Percentiles rank a stretch among this genome's conserved stretches.
phyloP scores from a whole-genome alignment of 225 moss, liverwort and hornwort species.

The Asterella californica region DNA sequence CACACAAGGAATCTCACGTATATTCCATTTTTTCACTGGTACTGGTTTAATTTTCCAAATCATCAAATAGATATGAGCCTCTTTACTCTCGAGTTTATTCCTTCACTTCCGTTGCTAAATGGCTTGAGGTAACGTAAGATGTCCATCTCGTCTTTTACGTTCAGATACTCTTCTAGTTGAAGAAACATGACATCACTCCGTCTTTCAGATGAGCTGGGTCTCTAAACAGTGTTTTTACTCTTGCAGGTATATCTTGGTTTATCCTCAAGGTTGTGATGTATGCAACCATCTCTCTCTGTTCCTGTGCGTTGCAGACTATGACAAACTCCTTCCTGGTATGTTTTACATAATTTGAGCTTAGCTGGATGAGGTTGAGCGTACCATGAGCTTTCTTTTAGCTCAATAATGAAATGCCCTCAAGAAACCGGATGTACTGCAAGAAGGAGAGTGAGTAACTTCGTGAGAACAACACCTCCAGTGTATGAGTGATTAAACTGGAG shows the following conservation, averaged over 20 bases:
- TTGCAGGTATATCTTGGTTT: slow-evolving; percentile 96
- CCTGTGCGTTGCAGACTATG: slow-evolving; percentile 97
- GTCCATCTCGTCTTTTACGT: background rate
- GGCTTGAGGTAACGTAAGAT: no score
- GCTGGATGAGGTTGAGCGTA: no score
- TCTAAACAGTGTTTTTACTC: background rate
- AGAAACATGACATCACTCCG: background rate
- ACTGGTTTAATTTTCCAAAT: no score
- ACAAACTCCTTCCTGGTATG: slow-evolving; percentile 95
- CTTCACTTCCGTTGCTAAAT: no score
- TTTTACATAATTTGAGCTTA: background rate
- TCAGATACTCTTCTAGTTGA: background rate
- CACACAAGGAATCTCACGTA: no score
- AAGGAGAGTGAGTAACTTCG: background rate
- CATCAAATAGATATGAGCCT: no score
- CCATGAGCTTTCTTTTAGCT: no score
- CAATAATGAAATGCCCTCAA: no score
- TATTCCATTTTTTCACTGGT: no score
- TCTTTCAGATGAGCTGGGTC: background rate
- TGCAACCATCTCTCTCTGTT: slow-evolving; percentile 98
- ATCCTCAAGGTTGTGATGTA: slow-evolving; percentile 99
- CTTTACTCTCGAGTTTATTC: no score
- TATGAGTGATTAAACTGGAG: background rate
- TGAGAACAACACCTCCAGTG: background rate
- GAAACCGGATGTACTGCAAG: background rate